Conservation (phyloP, 441 rosid genomes). For the Isatis lusitanica region DNA sequence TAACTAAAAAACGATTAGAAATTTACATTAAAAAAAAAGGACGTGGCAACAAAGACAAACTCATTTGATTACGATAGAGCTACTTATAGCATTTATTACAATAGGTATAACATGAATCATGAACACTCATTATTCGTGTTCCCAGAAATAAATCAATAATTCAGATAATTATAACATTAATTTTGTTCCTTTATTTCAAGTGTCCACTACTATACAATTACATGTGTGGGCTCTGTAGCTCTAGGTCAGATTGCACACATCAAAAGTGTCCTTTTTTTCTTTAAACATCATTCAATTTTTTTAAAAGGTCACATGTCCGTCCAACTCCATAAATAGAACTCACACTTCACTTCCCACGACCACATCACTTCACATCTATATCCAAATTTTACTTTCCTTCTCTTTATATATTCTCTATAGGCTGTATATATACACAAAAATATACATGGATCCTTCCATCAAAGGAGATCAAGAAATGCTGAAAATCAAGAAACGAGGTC, state of each 20-base stretch:
- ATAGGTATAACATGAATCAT: slow-evolving; percentile 34
- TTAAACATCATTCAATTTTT: slow-evolving; percentile 27
- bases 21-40: not conserved
- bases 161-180: slow-evolving; percentile 16
- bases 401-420: slow-evolving; percentile 19
- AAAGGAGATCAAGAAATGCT: slow-evolving; percentile 19
- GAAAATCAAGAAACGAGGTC: slow-evolving; percentile 20
- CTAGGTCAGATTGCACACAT: slow-evolving; percentile 42
- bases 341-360: slow-evolving; percentile 38
- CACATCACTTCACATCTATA: slow-evolving; percentile 30
- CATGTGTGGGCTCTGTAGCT: slow-evolving; percentile 39
- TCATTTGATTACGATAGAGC: slow-evolving; percentile 36
- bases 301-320: slow-evolving; percentile 29
- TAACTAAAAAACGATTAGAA: not conserved
- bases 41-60: slow-evolving; percentile 31
- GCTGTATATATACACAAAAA: not conserved
- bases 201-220: slow-evolving; percentile 34
- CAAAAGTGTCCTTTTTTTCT: slow-evolving; percentile 33
- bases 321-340: slow-evolving; percentile 35
- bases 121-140: slow-evolving; percentile 29
- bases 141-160: slow-evolving; percentile 22
- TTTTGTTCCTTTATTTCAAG: not conserved
- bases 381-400: slow-evolving; percentile 15
- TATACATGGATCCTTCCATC: slow-evolving; percentile 18
- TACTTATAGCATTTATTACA: slow-evolving; percentile 30